Percentiles rank a stretch among this genome's conserved stretches.
Conservation (phyloP, 2,329 filamentous ascomycete genomes). For the Trichophyton verrucosum region DNA sequence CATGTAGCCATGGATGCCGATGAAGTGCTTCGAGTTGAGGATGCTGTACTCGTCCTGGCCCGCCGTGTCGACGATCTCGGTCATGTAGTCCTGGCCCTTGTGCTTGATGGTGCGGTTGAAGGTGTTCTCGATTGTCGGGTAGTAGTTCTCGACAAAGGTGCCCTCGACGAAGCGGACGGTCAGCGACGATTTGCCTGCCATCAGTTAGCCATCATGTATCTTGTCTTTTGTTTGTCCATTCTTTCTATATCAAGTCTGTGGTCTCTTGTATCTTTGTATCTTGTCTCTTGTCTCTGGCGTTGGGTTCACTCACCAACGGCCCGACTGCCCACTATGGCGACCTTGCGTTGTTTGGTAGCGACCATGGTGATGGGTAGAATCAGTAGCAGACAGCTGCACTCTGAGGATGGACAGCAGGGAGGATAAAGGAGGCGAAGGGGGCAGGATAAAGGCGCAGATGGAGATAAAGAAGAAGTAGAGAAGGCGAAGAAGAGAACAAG, state of each 20-base stretch:
- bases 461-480: not conserved
- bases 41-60: constrained; percentile 99
- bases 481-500: not conserved
- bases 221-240: not conserved
- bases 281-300: not conserved
- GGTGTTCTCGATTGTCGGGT: constrained; percentile 97
- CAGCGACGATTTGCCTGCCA: constrained; percentile 83
- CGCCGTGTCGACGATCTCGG: constrained; percentile 96
- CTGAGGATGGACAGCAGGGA: not conserved
- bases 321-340: constrained; percentile 88
- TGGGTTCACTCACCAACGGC: constrained; percentile 57
- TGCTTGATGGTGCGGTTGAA: constrained; percentile 92
- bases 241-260: not conserved
- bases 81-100: constrained; percentile 85
- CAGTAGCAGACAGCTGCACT: not conserved
- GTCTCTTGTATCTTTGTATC: not conserved
- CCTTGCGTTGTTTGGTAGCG: constrained; percentile 77
- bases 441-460: not conserved
- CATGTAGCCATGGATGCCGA: constrained; percentile 97
- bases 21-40: constrained; percentile 95
- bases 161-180: constrained; percentile 95
- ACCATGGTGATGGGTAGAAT: constrained; percentile 41
- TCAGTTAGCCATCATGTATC: not conserved
- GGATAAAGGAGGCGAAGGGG: not conserved
- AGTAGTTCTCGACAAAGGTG: constrained; percentile 97